Evolutionary conservation across 495 filamentous ascomycete genomes (phyloP).

Genomic region (Neurospora hispaniola): DNA sequence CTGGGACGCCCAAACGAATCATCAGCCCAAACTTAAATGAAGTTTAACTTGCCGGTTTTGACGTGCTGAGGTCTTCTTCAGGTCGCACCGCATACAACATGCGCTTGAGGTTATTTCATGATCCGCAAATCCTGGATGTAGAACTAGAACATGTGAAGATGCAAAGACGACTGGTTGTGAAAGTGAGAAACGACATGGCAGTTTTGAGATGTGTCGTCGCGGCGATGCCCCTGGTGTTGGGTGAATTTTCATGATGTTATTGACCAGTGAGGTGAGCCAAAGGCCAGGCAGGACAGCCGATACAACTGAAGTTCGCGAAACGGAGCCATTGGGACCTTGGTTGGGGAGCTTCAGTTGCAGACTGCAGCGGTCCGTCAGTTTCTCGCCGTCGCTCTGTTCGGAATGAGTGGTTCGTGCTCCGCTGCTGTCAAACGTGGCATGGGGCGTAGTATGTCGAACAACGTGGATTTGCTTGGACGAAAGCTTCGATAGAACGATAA

Average conservation of each 20-base stretch:
- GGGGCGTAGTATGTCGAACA: not conserved
- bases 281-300: not conserved
- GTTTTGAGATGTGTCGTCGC: not conserved
- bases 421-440: not conserved
- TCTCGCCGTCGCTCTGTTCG: not conserved
- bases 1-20: not conserved
- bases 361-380: not conserved
- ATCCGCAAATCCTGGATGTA: not conserved
- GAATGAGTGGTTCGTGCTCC: not conserved
- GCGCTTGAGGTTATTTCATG: not conserved
- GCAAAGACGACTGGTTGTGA: not conserved
- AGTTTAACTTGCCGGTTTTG: not conserved
- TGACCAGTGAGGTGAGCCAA: not conserved
- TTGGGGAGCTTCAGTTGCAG: not conserved
- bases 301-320: not conserved
- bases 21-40: not conserved
- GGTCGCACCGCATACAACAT: not conserved
- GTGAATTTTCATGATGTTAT: not conserved
- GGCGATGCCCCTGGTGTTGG: not conserved
- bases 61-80: not conserved
- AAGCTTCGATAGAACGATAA: not conserved
- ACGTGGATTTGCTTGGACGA: not conserved
- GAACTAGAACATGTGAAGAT: not conserved
- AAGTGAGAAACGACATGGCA: not conserved
- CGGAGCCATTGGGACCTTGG: not conserved